Percentiles rank a stretch among this genome's conserved stretches.
These are phyloP conservation scores for Spinellus fusiger DNA, from an alignment of 192 early-diverging fungal species.

Conservation along the genomic window DNA sequence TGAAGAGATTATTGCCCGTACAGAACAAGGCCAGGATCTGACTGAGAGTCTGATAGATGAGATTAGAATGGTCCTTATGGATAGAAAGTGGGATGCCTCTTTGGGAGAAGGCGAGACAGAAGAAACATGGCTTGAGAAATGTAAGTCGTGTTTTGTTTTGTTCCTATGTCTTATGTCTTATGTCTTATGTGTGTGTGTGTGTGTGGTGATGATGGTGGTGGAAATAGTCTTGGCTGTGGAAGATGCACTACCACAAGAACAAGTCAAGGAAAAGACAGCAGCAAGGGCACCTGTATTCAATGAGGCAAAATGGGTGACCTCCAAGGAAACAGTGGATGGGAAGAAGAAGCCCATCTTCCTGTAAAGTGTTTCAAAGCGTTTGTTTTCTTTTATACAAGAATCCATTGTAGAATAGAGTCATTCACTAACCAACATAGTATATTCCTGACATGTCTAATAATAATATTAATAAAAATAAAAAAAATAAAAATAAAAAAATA, in stretches of 20 bases:
- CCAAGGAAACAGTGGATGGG: not conserved
- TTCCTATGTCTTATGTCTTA: too few species aligned
- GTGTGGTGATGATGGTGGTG: too few species aligned
- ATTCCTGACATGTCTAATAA: not conserved
- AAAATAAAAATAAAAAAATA: not conserved
- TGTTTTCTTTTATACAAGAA: too few species aligned
- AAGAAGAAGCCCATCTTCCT: not conserved
- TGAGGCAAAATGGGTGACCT: not conserved
- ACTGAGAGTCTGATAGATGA: conserved; percentile 13
- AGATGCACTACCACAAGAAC: not conserved
- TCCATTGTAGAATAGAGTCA: too few species aligned
- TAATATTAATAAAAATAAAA: not conserved
- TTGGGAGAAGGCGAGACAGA: conserved; percentile 16
- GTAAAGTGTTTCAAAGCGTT: not conserved
- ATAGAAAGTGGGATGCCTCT: conserved; percentile 1
- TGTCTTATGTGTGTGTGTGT: too few species aligned
- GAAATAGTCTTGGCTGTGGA: not conserved
- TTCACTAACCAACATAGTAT: too few species aligned
- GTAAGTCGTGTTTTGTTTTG: conserved; percentile 18
- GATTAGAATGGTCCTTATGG: conserved; percentile 18
- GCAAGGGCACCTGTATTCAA: too few species aligned
- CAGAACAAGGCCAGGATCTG: conserved; percentile 23
- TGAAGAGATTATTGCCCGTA: conserved; percentile 14
- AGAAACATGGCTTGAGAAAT: conserved; percentile 31
- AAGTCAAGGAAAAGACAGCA: not conserved